These are phyloP conservation scores for Earliella scabrosa DNA, from an alignment of 1,284 basidiomycete genomes.

Conservation along the genomic window DNA sequence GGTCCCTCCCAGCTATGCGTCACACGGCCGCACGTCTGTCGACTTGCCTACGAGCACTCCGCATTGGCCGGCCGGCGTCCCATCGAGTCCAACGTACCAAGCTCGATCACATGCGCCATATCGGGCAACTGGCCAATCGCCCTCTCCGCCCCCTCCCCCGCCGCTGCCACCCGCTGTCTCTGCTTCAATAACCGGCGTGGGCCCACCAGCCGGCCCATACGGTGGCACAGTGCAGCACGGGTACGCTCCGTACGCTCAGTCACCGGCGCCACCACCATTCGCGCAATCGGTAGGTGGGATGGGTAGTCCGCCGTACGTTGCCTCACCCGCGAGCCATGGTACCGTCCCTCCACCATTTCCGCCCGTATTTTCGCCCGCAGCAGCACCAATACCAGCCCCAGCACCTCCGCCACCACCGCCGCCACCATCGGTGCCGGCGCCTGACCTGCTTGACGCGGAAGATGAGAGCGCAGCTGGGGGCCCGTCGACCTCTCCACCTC, in stretches of 20 bases:
- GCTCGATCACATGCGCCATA: constrained; percentile 19
- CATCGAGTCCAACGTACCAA: constrained; percentile 19
- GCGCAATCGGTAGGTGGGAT: constrained; percentile 17
- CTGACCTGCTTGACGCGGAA: constrained; percentile 42
- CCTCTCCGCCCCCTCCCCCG: constrained; percentile 18
- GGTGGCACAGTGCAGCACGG: constrained; percentile 4
- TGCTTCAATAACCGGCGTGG: background rate
- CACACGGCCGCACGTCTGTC: constrained; percentile 18
- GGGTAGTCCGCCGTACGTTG: constrained; percentile 17
- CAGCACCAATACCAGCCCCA: constrained; percentile 3
- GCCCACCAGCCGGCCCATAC: constrained; percentile 4
- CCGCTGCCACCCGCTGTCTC: constrained; percentile 19
- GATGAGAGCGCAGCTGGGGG: constrained; percentile 27
- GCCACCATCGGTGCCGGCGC: constrained; percentile 33
- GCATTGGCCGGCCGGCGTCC: constrained; percentile 16
- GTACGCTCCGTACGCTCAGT: constrained; percentile 14
- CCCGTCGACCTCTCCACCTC: constrained; percentile 20
- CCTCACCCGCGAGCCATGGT: constrained; percentile 16
- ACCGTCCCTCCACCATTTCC: constrained; percentile 32
- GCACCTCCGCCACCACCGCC: constrained; percentile 30
- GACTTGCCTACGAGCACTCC: constrained; percentile 15
- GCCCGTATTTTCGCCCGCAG: constrained; percentile 22
- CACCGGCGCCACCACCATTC: constrained; percentile 29
- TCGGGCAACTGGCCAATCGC: constrained; percentile 10
- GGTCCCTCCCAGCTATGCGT: constrained; percentile 31